Evolutionary conservation across 192 early-diverging fungal genomes (phyloP), one percentile per base, ranked within the genome.

Genomic region (Backusella circina): DNA sequence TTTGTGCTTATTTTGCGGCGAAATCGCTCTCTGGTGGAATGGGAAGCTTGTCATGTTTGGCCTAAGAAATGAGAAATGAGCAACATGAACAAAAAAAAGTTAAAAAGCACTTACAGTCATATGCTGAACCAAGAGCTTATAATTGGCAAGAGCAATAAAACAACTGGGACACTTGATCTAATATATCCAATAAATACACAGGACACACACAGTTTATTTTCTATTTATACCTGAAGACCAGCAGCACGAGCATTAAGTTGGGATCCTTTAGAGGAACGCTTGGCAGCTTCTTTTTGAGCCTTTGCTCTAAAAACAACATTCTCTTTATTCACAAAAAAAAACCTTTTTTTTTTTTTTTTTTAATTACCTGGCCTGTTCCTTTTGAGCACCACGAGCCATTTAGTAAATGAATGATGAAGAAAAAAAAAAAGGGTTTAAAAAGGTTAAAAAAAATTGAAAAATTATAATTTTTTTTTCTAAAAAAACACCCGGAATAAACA

Each of bases 161-260:
- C 79, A 80, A 10, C 67, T 80, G 6, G 79, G 79, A 44, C 79
- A 80, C 31, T 80, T 80, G 39, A 80, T 70, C 79, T 80, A 74
- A 0, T 65, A 26, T 73, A 37, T 21, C 51, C 12, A 33, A 26
- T 21, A 47, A 1, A 26, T 9, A 30, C 1, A 15, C 57, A 39
- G 2, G 8, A 32, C 36, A 36, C 31, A 23, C 7, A n/a, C 3
- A 37, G n/a, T n/a, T n/a, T n/a, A n/a, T n/a, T n/a, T n/a, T 32
- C 2, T 30, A 10, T 6, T 28, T 3, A 65, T 76, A 80, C 79
- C 66, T 72, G 71, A 13, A 76, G 47, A 70, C 79, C 79, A 33
- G 79, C 79, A n/a, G 70, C 75, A 70, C 79, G 74, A 30, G 75
- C 79, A 38, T 32, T 54, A 12, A 80, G 64, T 65, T 80, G 79